phyloP scores from a whole-genome alignment of 1,284 basidiomycete genomes.

The Pholiota adiposa region DNA sequence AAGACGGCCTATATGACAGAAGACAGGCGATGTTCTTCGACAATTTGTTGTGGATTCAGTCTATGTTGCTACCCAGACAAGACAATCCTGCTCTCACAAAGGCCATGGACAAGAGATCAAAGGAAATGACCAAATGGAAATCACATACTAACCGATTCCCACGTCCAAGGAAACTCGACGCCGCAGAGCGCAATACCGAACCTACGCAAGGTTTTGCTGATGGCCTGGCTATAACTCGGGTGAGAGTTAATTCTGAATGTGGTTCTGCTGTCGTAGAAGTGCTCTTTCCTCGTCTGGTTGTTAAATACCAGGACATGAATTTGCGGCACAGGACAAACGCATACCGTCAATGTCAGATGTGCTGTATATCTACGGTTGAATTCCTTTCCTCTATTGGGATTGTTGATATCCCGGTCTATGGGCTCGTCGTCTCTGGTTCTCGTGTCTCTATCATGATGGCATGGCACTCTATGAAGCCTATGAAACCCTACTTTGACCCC shows the following conservation, averaged over 20 bases:
- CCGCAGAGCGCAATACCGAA: not conserved
- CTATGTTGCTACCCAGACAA: too few species aligned
- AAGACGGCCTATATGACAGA: too few species aligned
- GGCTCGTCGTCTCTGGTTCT: not conserved
- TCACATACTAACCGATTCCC: not conserved
- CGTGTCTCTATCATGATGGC: not conserved
- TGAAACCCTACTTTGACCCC: not conserved
- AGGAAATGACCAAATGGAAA: too few species aligned
- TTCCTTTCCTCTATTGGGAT: not conserved
- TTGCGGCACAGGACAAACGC: not conserved
- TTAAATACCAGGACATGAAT: not conserved
- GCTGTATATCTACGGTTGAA: not conserved
- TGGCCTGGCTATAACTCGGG: not conserved
- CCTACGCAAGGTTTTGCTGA: not conserved
- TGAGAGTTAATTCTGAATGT: not conserved
- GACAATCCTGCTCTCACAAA: too few species aligned
- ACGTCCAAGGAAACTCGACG: not conserved
- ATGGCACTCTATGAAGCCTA: not conserved
- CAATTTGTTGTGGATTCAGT: too few species aligned
- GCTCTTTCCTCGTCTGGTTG: not conserved
- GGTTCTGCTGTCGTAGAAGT: not conserved
- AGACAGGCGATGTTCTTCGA: too few species aligned
- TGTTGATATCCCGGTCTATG: not conserved
- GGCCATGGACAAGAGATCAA: too few species aligned
- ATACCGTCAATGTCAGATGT: not conserved